Base-by-base conservation (phyloP, 768 basidiomycete species). In the Lepiota brunneoincarnata region DNA sequence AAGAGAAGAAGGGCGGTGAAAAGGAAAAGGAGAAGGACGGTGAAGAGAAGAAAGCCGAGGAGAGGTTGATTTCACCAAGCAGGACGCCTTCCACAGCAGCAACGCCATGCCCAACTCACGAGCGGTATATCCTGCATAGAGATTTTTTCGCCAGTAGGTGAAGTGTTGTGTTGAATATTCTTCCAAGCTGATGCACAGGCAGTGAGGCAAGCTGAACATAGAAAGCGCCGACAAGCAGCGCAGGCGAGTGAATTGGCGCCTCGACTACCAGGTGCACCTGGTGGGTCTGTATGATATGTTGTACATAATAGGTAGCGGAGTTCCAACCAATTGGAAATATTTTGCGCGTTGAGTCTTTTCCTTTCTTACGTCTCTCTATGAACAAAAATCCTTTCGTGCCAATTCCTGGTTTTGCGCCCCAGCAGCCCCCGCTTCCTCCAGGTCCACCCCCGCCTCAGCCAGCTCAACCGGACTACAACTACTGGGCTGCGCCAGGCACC, bases 361-460 rank as follows among this genome's bases (percentile, higher is more conserved):
- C 20, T 17, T 26, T 11, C 50, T 54, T 52, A 9, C 7, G 11
- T 39, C 40, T 24, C 36, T 51, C 48, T 55, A 91, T 91, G 89
- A 88, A 91, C 75, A 91, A 90, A 72, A 91, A 91, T 67, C 89
- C 89, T 0, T 91, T 91, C 60, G 77, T 84, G 55, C 84, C 87
- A 17, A 81, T 82, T 43, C 81, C 86, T 11, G 75, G 78, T 37
- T 90, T 86, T 64, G 79, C 81, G 12, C 80, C 84, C 23, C 86
- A 82, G 42, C 87, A 89, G 61, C 87, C 88, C 2, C 89, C 89
- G 39, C 73, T 90, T 38, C 89, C 89, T 46, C 87, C 88, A n/a
- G 88, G 87, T 7, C 88, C 86, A 40, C 86, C 87, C 2, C 87
- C 87, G 4, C 77, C 84, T 49, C 86, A 84, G 57, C 81, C 84